Base-by-base conservation (phyloP, 169 alveolate species). In the Plasmodium berghei region DNA sequence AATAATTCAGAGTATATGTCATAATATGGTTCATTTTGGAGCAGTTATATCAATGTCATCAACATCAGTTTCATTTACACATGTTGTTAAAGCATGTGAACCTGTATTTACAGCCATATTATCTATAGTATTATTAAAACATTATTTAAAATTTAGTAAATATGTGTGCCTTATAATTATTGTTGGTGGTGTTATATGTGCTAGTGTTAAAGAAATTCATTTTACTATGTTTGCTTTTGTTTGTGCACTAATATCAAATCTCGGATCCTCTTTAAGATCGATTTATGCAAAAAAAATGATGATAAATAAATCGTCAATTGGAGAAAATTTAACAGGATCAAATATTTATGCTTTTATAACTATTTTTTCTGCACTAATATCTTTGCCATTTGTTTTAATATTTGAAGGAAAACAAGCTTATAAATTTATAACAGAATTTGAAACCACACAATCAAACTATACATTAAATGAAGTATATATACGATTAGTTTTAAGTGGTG, bases 51-150 rank as follows among this genome's bases (percentile, higher is more conserved):
- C 97, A 16, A 94, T 95, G 96, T 94, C 94, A 16, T 28, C 90
- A 1, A 97, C 97, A 4, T 95, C 96, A 3, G 96, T 94, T 18
- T 95, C 97, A 10, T 94, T 94, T 74, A 94, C 97, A 9, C 97
- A 95, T 83, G 95, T 94, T 18, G 88, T 95, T 54, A 95, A 95
- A 73, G 95, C 97, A 40, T 93, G 93, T 3, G 97, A 95, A 72
- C 97, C 97, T 0, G 96, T 94, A 45, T 52, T 92, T 48, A 94
- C 97, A 12, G 96, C 97, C 10, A 42, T 93, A 26, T 89, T 95
- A 18, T 91, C 97, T 4, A 93, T 88, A 16, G 16, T 92, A 28
- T 12, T 93, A 28, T 77, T 95, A 61, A 87, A 74, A 24, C 95
- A 95, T 61, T 64, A 85, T 58, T 49, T 92, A 67, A 87, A 64